phyloP scores from a whole-genome alignment of 2,329 filamentous ascomycete genomes.

The Neonectria faginata region DNA sequence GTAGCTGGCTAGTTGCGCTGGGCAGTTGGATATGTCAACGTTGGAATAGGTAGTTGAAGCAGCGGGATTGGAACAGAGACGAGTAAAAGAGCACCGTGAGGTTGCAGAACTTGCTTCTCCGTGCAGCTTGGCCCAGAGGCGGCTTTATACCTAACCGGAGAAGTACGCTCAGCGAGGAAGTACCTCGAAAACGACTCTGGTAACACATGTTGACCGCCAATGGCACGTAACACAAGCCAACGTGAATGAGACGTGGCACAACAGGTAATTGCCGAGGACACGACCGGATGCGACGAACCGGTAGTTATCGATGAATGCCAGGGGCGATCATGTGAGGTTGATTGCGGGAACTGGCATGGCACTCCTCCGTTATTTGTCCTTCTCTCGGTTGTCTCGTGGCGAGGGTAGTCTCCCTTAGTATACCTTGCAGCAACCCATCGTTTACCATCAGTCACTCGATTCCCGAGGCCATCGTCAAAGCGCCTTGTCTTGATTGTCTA shows the following conservation, averaged over 20 bases:
- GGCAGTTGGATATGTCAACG: background rate
- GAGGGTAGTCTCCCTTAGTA: background rate
- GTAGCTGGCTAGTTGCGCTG: background rate
- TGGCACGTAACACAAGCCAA: slow-evolving; percentile 17
- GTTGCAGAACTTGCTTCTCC: background rate
- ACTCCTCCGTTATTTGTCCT: background rate
- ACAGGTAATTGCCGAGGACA: background rate
- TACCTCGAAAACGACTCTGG: background rate
- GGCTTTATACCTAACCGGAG: background rate
- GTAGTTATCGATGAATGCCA: background rate
- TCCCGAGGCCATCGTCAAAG: slow-evolving; percentile 5
- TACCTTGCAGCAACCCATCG: background rate
- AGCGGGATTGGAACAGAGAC: background rate
- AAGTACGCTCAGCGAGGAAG: background rate
- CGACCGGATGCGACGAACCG: background rate
- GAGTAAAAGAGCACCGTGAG: background rate
- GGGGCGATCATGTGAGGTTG: background rate
- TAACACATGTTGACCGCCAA: slow-evolving; percentile 3
- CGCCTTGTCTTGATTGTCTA: slow-evolving; percentile 29
- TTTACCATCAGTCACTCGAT: background rate
- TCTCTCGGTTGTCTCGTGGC: background rate
- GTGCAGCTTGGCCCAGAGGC: background rate
- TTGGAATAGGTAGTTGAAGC: background rate
- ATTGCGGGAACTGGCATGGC: background rate
- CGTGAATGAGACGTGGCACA: slow-evolving; percentile 14